Evolutionary conservation across 768 basidiomycete species (phyloP).

Genomic region (Pulveroboletus sp.): DNA sequence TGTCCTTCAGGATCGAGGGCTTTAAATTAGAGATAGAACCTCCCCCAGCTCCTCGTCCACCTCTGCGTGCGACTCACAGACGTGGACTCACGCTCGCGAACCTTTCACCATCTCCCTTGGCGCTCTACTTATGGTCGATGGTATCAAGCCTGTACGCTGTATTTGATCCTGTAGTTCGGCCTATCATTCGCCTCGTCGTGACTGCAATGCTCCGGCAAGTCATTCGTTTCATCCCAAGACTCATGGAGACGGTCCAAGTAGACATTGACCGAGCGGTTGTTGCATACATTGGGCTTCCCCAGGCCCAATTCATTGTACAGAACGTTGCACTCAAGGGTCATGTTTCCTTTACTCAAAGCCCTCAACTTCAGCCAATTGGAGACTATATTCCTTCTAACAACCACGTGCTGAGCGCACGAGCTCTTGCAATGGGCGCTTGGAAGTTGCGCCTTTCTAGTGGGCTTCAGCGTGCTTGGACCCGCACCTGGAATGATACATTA

Average conservation of each 20-base stretch:
- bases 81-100: conserved; percentile 42
- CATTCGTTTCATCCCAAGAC: conserved; percentile 62
- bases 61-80: conserved; percentile 24
- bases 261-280: conserved; percentile 56
- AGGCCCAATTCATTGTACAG: conserved; percentile 46
- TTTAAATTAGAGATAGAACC: conserved; percentile 47
- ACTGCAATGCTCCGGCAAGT: conserved; percentile 51
- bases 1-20: conserved; percentile 62
- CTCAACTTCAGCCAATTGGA: conserved; percentile 22
- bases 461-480: conserved; percentile 58
- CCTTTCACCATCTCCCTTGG: conserved; percentile 34
- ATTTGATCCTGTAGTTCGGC: conserved; percentile 59
- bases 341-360: conserved; percentile 51
- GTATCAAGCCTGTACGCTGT: conserved; percentile 36
- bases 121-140: conserved; percentile 30
- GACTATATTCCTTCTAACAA: conserved; percentile 11
- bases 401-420: conserved; percentile 33
- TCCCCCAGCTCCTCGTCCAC: conserved; percentile 13
- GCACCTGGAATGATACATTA: conserved; percentile 67
- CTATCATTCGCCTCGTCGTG: conserved; percentile 51
- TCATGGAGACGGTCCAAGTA: conserved; percentile 63
- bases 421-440: conserved; percentile 52
- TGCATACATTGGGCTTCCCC: conserved; percentile 47
- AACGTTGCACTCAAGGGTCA: conserved; percentile 50
- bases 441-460: conserved; percentile 56